Conservation (phyloP, 2,329 filamentous ascomycete species). For the Colletotrichum somersetense region DNA sequence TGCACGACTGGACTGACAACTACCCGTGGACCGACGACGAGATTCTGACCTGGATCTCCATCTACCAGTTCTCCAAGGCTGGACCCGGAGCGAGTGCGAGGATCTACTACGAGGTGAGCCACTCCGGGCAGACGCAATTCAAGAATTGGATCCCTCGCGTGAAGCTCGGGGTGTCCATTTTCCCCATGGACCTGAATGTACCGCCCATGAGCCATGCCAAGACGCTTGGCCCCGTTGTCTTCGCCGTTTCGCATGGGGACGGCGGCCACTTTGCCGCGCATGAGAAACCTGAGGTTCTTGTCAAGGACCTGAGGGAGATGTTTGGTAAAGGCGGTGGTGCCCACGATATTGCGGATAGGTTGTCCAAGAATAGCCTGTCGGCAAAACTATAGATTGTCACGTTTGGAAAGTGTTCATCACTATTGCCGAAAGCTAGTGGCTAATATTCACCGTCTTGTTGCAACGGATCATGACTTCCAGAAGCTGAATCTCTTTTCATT, state of each 20-base stretch:
- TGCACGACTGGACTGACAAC: conserved; percentile 80
- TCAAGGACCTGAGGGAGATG: conserved; percentile 67
- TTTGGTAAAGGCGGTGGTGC: conserved; percentile 66
- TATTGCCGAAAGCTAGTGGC: no score
- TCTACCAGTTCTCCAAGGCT: conserved; percentile 78
- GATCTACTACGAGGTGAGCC: conserved; percentile 79
- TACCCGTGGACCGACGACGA: conserved; percentile 84
- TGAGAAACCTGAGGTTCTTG: conserved; percentile 67
- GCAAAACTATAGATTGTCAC: conserved; percentile 3
- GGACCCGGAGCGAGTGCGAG: conserved; percentile 75
- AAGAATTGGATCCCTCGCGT: conserved; percentile 51
- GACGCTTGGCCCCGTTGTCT: conserved; percentile 72
- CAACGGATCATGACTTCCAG: background rate
- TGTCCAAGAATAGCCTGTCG: background rate
- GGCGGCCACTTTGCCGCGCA: conserved; percentile 74
- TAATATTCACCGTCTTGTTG: background rate
- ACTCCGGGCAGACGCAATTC: conserved; percentile 49
- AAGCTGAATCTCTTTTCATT: background rate
- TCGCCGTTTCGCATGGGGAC: conserved; percentile 61
- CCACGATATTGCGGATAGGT: conserved; percentile 49
- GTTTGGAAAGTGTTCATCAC: no score
- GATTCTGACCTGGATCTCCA: conserved; percentile 78
- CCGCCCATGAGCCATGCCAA: conserved; percentile 67
- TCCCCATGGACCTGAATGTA: conserved; percentile 69
- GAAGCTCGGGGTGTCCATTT: conserved; percentile 63